Evolutionary conservation across 306 rosid genomes (phyloP).

Genomic region (peach (Prunus persica)): DNA sequence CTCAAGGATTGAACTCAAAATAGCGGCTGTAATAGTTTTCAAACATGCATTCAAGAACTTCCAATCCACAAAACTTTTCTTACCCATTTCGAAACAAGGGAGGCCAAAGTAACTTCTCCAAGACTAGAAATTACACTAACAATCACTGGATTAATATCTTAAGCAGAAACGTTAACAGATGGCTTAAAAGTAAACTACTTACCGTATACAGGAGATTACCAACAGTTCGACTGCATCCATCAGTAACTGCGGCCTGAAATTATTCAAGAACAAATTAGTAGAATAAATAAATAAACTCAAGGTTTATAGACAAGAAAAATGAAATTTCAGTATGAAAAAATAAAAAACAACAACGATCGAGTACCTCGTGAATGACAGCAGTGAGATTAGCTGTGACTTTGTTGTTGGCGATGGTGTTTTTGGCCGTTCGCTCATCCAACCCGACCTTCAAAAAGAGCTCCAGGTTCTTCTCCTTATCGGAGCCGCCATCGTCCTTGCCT

Average conservation of each 20-base stretch:
- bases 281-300: neutral
- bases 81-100: neutral
- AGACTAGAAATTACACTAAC: neutral
- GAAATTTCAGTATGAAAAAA: neutral
- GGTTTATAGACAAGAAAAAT: neutral
- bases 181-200: neutral
- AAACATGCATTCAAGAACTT: neutral
- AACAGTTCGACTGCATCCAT: conserved; percentile 65
- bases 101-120: neutral
- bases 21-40: neutral
- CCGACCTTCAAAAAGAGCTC: conserved; percentile 71
- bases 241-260: conserved; percentile 65
- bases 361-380: conserved; percentile 81
- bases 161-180: neutral
- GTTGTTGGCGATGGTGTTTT: conserved; percentile 80
- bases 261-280: neutral
- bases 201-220: conserved; percentile 93
- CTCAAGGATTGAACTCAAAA: neutral
- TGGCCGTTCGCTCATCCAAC: conserved; percentile 84
- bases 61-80: neutral
- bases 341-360: neutral
- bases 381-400: conserved; percentile 81
- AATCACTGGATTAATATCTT: neutral
- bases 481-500: conserved; percentile 38
- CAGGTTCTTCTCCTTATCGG: conserved; percentile 69